Evolutionary conservation across 1,284 basidiomycete species (phyloP).

Genomic region (Cystobasidium sp.): DNA sequence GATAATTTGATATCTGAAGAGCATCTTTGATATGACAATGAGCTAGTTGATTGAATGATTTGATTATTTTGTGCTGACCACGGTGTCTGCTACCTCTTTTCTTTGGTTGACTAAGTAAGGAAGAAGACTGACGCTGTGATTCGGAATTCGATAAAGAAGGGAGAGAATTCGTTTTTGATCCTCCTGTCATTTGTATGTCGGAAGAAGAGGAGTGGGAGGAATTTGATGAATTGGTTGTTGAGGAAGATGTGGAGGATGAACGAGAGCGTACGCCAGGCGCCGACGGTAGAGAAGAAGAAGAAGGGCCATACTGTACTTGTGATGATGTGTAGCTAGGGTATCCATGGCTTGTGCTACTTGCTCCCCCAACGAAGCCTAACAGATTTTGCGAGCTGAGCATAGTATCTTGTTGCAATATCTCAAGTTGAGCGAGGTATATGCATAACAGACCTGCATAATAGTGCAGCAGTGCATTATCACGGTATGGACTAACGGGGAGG

Average conservation of each 20-base stretch:
- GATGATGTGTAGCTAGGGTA: too few relatives aligned
- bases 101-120: too few relatives aligned
- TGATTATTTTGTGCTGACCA: neutral
- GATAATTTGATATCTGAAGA: neutral
- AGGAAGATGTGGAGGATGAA: constrained; percentile 34
- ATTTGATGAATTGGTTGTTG: neutral
- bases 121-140: neutral
- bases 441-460: constrained; percentile 77
- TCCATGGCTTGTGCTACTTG: too few relatives aligned
- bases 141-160: neutral
- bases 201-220: neutral
- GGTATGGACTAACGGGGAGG: constrained; percentile 80
- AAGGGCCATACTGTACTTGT: too few relatives aligned
- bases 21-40: constrained; percentile 8
- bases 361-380: neutral
- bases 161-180: neutral
- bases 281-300: too few relatives aligned
- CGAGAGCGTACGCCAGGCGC: neutral
- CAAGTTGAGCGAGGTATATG: constrained; percentile 60
- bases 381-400: neutral
- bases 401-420: constrained; percentile 17
- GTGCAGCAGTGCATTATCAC: constrained; percentile 76
- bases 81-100: too few relatives aligned
- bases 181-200: neutral
- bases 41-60: neutral